These are phyloP conservation scores for Aureobasidium sp. DNA, from an alignment of 2,329 filamentous ascomycete species.

Conservation along the genomic window DNA sequence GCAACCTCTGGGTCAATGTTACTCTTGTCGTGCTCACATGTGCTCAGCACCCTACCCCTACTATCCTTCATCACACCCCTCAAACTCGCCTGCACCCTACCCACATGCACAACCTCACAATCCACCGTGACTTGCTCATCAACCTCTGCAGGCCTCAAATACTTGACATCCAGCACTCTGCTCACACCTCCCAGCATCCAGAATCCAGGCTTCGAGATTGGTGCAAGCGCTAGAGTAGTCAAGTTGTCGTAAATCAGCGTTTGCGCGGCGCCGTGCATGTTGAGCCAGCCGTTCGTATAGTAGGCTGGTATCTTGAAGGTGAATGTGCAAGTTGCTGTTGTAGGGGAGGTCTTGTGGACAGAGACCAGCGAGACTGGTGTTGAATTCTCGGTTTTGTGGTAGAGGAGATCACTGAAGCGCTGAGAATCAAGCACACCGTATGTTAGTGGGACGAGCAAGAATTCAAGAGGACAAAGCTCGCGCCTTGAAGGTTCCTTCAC, in stretches of 20 bases:
- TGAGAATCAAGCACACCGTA: too few species aligned
- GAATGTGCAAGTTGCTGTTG: neutral
- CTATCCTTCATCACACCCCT: constrained; percentile 35
- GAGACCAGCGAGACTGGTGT: neutral
- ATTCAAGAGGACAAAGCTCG: too few species aligned
- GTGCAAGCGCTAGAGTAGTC: constrained; percentile 36
- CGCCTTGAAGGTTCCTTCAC: too few species aligned
- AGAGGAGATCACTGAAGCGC: neutral
- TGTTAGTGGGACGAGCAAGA: too few species aligned
- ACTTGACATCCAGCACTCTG: constrained; percentile 39
- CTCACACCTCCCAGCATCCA: constrained; percentile 40
- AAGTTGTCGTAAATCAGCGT: constrained; percentile 51
- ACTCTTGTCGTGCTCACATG: constrained; percentile 31
- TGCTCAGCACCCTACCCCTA: constrained; percentile 29
- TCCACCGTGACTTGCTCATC: constrained; percentile 37
- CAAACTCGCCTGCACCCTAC: constrained; percentile 35
- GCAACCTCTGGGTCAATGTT: constrained; percentile 16
- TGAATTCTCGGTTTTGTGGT: neutral
- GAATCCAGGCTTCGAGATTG: constrained; percentile 28
- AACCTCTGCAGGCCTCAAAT: constrained; percentile 37
- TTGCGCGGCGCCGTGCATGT: constrained; percentile 49
- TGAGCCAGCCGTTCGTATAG: constrained; percentile 42
- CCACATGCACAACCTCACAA: constrained; percentile 37
- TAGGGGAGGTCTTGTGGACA: neutral
- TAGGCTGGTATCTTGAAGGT: constrained; percentile 32